Evolutionary conservation across 2,329 filamentous ascomycete species (phyloP), one percentile per base, ranked within the genome.

Genomic region (Penicillium sp.): DNA sequence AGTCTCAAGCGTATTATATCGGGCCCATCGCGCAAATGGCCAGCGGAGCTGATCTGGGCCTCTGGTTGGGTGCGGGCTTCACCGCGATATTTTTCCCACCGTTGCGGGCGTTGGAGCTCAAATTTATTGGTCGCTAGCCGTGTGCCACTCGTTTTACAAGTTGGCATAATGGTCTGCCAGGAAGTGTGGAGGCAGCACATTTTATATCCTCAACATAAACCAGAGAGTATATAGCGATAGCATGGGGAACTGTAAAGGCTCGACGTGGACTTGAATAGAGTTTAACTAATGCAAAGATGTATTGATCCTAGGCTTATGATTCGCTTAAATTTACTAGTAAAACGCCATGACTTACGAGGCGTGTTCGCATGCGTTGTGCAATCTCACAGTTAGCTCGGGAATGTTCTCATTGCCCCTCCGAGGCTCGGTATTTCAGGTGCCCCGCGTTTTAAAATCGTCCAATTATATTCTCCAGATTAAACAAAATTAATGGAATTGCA

Each of bases 1-100:
- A 72, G 72, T 60, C 71, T 35, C 74, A 77, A 69, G 61, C 67
- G 14, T 77, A 73, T 59, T 77, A 73, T 54, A 65, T 65, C 11
- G 75, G 75, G 2, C 71, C 74, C 2, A 61, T 76, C 48, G 73
- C 73, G 34, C 59, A 63, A 32, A 64, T 74, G 29, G 58, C 63
- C 2, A 66, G 67, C 9, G 74, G 71, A 2, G 67, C 69, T 34
- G 74, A 76, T 53, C 45, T 76, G 53, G 74, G 74, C 1, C 61
- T 73, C 5, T 75, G 73, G 72, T 61, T 74, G 16, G 72, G 64
- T 1, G 65, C 69, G 14, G 66, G 65, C 9, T 76, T 76, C 59
- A 69, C 74, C 0, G 66, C 64, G 31, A 24, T 73, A 22, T 63
- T 62, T 0, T 77, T 74, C 61, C 72, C 74, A 4, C 66, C 67